These are phyloP conservation scores for Pyrenula massariospora DNA, from an alignment of 495 filamentous ascomycete genomes.

Conservation along the genomic window DNA sequence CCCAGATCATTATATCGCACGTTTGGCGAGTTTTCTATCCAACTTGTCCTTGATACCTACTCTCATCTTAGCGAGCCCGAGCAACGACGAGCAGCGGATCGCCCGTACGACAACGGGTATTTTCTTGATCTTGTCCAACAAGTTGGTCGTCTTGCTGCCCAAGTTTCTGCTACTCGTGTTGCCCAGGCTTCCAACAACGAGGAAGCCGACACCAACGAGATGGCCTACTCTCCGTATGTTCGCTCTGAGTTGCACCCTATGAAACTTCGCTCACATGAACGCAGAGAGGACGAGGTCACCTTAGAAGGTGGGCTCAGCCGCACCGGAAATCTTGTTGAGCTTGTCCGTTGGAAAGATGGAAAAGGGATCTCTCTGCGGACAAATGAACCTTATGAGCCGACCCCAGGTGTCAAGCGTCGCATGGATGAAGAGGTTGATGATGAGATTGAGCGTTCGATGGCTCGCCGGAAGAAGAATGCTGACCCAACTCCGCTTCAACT, in stretches of 20 bases:
- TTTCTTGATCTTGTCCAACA: constrained; percentile 89
- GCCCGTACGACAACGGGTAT: constrained; percentile 83
- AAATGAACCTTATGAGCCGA: constrained; percentile 32
- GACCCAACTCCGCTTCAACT: constrained; percentile 60
- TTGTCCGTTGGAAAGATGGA: constrained; percentile 68
- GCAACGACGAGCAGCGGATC: constrained; percentile 65
- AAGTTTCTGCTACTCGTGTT: constrained; percentile 33
- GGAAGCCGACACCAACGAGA: constrained; percentile 19
- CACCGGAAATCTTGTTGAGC: constrained; percentile 65
- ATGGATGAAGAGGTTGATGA: constrained; percentile 55
- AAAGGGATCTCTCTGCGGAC: constrained; percentile 64
- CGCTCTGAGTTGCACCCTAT: background rate
- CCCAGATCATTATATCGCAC: constrained; percentile 57
- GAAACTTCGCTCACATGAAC: background rate
- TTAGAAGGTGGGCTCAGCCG: constrained; percentile 65
- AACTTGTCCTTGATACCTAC: constrained; percentile 73
- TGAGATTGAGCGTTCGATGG: constrained; percentile 76
- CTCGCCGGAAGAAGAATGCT: constrained; percentile 71
- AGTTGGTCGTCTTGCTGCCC: constrained; percentile 59
- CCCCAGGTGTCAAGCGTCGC: constrained; percentile 45
- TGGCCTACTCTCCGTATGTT: constrained; percentile 31
- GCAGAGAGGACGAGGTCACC: constrained; percentile 26
- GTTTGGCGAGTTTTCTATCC: constrained; percentile 80
- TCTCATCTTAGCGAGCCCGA: constrained; percentile 70
- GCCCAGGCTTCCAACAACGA: constrained; percentile 9